Base-by-base conservation (phyloP, 192 early-diverging fungal species). In the Chytriomyces sp. region DNA sequence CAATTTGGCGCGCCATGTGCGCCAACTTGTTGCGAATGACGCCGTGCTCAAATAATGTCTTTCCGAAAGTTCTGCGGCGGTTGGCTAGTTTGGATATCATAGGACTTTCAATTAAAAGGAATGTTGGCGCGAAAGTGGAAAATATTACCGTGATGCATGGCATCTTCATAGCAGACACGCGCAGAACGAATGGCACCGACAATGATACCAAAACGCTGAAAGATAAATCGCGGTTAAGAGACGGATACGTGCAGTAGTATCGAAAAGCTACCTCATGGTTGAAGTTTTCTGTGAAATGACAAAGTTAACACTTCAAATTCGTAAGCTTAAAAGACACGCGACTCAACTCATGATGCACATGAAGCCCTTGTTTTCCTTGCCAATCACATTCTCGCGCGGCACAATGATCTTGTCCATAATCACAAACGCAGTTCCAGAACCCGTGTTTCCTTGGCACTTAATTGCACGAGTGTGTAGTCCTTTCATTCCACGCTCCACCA, bases 371-470 rank as follows among this genome's bases (percentile, higher is more conserved):
- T 93, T 91, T 67, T 85, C 89, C 76, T 91, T 80, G n/a, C 93
- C 93, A 71, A 94, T 90, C 71, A 94, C 64, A 72, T 94, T 93
- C 44, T 80, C 83, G 44, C 82, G 86, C 20, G 93, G 91, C 1
- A 93, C 91, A 78, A 89, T 87, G 75, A 93, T 92, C 69, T 93
- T 91, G 66, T 94, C 93, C 81, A 93, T 92, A 8, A 76, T 77
- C 8, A 83, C 64, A 73, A 91, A 93, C 18, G 90, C 87, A 8
- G 91, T 93, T 61, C 92, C 93, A 13, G 89, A 90, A 7, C 91
- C 84, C 89, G 89, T 91, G 61, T 92, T 90, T 18, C 92, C 93
- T 49, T 90, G 87, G 80, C 92, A 93, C 67, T 87, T 79, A 88
- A 94, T 93, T 64, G 89, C 89, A 49, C 90, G 79, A 5, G 93